Base-by-base conservation (phyloP, 2,329 filamentous ascomycete genomes). In the Penicillium frequentans region DNA sequence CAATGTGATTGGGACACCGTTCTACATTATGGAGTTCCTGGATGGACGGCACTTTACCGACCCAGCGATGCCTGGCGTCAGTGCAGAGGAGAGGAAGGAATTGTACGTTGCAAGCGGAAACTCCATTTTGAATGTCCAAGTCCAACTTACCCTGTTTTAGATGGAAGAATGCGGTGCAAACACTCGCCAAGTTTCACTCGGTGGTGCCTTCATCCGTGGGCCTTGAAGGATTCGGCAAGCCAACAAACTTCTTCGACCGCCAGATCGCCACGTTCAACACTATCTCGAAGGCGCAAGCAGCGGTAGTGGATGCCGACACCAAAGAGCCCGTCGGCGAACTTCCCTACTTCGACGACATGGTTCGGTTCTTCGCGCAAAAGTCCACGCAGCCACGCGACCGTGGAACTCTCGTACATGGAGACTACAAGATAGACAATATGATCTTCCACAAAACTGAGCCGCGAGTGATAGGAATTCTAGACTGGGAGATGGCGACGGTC, bases 401-500 rank as follows among this genome's bases (percentile, higher is more conserved):
- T 60, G 86, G 84, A 23, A 89, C 88, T 5, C 83, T 97, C 61
- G 88, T 98, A 29, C 95, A 98, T 70, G 95, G 95, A 35, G 95
- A 99, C 75, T 99, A 93, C 81, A 99, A 98, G 80, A 96, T 93
- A 69, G 90, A 95, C 73, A 95, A 95, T 67, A 74, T 93, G 63
- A 86, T 95, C 42, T 99, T 96, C 74, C 91, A 97, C 79, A 90
- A 90, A 77, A 93, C 90, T 0, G 89, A 93, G 73, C 86, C 93
- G 6, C 82, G 87, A 52, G 93, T 98, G 13, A 93, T 98, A 75
- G 95, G 93, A 4, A 92, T 98, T 54, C 78, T 98, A 6, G 95
- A 99, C 77, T 98, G 93, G 93, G 95, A 98, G 79, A 96, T 99
- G 91, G 92, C 91, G 35, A 98, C 95, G 0, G 88, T 97, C 54